phyloP scores from a whole-genome alignment of 768 basidiomycete species.

The Pleurotus eryngii region DNA sequence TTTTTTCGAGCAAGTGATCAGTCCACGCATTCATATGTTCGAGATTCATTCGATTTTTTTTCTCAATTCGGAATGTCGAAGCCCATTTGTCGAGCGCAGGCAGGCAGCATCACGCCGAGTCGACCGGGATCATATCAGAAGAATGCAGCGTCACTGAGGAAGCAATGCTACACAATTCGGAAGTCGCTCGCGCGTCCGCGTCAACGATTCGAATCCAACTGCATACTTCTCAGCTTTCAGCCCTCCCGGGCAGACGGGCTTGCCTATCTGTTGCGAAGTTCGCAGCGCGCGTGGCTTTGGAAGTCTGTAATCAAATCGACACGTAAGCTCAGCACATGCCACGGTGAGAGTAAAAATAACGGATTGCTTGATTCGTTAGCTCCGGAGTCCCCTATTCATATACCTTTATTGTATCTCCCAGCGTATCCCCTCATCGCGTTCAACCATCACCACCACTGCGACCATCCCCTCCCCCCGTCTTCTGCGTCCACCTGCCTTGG shows the following conservation, averaged over 20 bases:
- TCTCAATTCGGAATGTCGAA: neutral
- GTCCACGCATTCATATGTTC: neutral
- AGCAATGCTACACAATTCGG: neutral
- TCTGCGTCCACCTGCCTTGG: neutral
- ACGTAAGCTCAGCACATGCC: constrained; percentile 7
- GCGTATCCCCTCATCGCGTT: constrained; percentile 2
- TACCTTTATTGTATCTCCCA: neutral
- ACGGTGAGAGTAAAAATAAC: neutral
- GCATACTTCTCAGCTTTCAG: neutral
- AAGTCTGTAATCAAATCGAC: neutral
- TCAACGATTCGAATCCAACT: neutral
- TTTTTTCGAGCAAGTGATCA: neutral
- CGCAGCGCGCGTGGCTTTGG: constrained; percentile 4
- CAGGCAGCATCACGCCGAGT: neutral
- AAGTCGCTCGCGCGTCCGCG: no score
- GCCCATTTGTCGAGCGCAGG: neutral
- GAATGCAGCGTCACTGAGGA: neutral
- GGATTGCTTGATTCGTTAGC: neutral
- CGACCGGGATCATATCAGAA: neutral
- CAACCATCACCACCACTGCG: constrained; percentile 19
- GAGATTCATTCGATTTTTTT: neutral
- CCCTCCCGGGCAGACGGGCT: neutral
- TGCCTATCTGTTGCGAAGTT: neutral
- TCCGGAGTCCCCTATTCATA: neutral
- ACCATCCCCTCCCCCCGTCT: constrained; percentile 8